Evolutionary conservation across 768 basidiomycete genomes (phyloP).

Genomic region (Cyclocybe aegerita): DNA sequence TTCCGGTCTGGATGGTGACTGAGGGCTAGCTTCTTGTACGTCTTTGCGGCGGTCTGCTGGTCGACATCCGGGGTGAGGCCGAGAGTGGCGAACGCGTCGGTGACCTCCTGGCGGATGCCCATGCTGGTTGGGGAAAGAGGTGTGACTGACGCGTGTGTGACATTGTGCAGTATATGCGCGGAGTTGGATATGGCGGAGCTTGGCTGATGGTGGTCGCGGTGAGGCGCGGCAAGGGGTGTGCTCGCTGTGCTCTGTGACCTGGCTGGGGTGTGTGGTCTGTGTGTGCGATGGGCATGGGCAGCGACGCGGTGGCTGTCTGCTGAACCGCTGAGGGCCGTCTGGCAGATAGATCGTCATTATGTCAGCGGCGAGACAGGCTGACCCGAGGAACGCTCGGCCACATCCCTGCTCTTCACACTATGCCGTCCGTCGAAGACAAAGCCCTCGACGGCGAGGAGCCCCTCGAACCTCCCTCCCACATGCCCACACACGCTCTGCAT

Average conservation of each 20-base stretch:
- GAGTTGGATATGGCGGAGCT: conserved; percentile 16
- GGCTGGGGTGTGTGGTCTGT: conserved; percentile 3
- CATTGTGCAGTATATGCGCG: conserved; percentile 10
- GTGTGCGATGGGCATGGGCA: neutral
- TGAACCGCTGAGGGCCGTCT: conserved; percentile 14
- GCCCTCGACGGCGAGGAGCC: conserved; percentile 30
- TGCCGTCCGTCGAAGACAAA: conserved; percentile 34
- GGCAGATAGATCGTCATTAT: conserved; percentile 3
- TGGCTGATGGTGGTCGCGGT: conserved; percentile 2
- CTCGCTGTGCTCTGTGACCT: conserved; percentile 9
- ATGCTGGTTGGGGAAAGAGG: conserved; percentile 15
- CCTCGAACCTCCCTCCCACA: conserved; percentile 35
- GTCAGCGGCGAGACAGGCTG: conserved; percentile 13
- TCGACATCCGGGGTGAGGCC: conserved; percentile 24
- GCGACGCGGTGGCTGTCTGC: conserved; percentile 11
- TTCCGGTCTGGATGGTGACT: conserved; percentile 35
- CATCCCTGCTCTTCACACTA: conserved; percentile 23
- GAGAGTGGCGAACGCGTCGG: conserved; percentile 27
- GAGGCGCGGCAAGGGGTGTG: conserved; percentile 6
- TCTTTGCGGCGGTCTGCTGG: conserved; percentile 21
- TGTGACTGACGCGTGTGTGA: conserved; percentile 22
- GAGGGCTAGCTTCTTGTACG: conserved; percentile 30
- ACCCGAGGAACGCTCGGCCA: conserved; percentile 15
- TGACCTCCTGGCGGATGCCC: conserved; percentile 24
- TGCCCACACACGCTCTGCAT: conserved; percentile 23